Conservation (phyloP, 1,284 basidiomycete species). For the Cerrena zonata region DNA sequence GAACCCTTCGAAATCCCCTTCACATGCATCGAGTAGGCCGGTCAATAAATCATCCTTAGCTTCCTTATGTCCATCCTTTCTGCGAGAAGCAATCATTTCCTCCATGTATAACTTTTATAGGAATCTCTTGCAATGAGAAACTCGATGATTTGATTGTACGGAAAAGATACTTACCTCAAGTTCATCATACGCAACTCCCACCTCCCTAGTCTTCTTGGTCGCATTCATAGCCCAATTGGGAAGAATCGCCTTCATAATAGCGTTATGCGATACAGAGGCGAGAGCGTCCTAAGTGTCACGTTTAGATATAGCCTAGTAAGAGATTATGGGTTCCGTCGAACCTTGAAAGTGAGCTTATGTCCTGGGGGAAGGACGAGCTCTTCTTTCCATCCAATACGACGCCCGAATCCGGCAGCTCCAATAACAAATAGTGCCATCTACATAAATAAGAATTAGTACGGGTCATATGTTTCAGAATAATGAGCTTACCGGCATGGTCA, state of each 20-base stretch:
- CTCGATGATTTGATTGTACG: no score
- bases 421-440: conserved; percentile 56
- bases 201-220: conserved; percentile 33
- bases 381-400: conserved; percentile 45
- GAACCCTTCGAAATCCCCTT: no score
- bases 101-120: conserved; percentile 51
- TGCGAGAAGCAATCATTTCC: conserved; percentile 50
- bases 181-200: conserved; percentile 43
- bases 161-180: no score
- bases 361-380: conserved; percentile 36
- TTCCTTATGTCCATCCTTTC: conserved; percentile 32
- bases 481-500: conserved; percentile 45
- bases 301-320: neutral
- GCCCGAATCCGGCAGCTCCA: conserved; percentile 54
- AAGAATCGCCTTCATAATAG: conserved; percentile 38
- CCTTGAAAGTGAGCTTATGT: conserved; percentile 52
- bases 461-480: no score
- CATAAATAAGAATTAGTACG: no score
- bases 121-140: no score
- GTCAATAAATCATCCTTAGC: conserved; percentile 51
- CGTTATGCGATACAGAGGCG: conserved; percentile 38
- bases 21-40: conserved; percentile 47
- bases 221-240: conserved; percentile 40
- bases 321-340: conserved; percentile 3
- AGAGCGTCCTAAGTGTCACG: conserved; percentile 34